Base-by-base conservation (phyloP, 1,139 yeast species). In the Hansenula sp. region DNA sequence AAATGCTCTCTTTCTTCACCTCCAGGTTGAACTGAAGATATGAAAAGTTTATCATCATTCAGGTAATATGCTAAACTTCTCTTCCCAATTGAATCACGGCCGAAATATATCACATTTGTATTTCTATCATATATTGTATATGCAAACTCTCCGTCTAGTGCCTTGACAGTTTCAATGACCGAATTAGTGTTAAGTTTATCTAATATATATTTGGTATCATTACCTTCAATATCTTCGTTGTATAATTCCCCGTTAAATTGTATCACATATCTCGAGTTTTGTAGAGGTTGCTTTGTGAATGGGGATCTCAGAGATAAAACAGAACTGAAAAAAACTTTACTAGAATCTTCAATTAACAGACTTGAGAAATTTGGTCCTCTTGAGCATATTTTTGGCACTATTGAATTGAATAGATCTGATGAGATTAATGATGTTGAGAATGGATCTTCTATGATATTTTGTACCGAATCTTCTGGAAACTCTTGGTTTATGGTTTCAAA, bases 181-280 rank as follows among this genome's bases (percentile, higher is more conserved):
- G 70, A 65, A 2, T 52, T 49, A 6, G 65, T 50, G 11, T 48
- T 39, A 30, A 72, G 50, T 18, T 53, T 45, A 2, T 62, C 48
- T 32, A 63, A 63, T 17, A 80, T 63, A 45, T 59, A 75, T 6
- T 61, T 62, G 0, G 84, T 75, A 58, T 83, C 89, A 53, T 78
- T 79, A 1, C 61, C 62, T 1, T 59, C 54, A 29, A 84, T 76
- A 32, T 76, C 81, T 1, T 62, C 57, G 52, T 83, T 82, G 60
- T 91, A 91, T 12, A 90, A 66, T 59, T 91, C 98, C 0, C 98
- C 99, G 60, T 93, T 93, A 65, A 84, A 93, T 57, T 87, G 96
- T 15, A 82, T 52, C 1, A 71, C 56, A 36, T 51, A 81, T 45
- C 57, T 65, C 41, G 60, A 61, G 9, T 60, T 63, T 4, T 36